Evolutionary conservation across 2,329 filamentous ascomycete genomes (phyloP).

Genomic region (Chaetomiaceae sp.): DNA sequence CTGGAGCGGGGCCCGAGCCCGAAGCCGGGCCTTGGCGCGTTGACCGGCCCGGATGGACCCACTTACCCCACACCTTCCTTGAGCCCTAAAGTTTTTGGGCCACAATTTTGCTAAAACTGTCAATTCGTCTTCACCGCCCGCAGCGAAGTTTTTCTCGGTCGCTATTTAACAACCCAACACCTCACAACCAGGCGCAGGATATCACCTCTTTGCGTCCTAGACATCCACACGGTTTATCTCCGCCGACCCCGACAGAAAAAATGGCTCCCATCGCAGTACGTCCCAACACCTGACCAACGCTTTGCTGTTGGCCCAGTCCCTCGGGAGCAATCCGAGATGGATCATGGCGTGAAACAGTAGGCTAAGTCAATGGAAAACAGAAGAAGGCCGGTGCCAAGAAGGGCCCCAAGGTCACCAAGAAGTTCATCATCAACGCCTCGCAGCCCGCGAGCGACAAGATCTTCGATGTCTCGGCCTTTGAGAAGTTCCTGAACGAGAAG

Average conservation of each 20-base stretch:
- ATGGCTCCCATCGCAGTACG: slow-evolving; percentile 90
- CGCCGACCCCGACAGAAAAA: slow-evolving; percentile 42
- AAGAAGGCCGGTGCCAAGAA: slow-evolving; percentile 62
- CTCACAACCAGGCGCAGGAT: slow-evolving; percentile 69
- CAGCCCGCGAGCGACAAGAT: slow-evolving; percentile 99
- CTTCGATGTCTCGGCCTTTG: slow-evolving; percentile 97
- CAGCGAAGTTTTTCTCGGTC: slow-evolving; percentile 1
- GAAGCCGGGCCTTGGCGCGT: slow-evolving; percentile 8
- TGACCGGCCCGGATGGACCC: not conserved
- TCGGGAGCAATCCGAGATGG: slow-evolving; percentile 29
- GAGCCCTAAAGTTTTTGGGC: slow-evolving; percentile 20
- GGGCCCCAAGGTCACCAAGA: slow-evolving; percentile 74
- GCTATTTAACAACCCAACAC: slow-evolving; percentile 16
- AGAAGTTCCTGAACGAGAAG: slow-evolving; percentile 99
- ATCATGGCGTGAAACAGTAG: slow-evolving; percentile 78
- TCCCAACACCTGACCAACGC: slow-evolving; percentile 58
- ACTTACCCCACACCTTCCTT: not conserved
- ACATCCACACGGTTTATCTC: slow-evolving; percentile 20
- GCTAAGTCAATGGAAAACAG: slow-evolving; percentile 70
- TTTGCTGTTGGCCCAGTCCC: slow-evolving; percentile 83
- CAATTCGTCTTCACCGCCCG: slow-evolving; percentile 14
- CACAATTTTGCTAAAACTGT: slow-evolving; percentile 15
- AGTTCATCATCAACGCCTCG: slow-evolving; percentile 99
- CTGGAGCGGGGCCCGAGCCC: not conserved
- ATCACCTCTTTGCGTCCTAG: slow-evolving; percentile 58